These are phyloP conservation scores for Uronychia setigera DNA, from an alignment of 73 alveolate species.

Conservation along the genomic window DNA sequence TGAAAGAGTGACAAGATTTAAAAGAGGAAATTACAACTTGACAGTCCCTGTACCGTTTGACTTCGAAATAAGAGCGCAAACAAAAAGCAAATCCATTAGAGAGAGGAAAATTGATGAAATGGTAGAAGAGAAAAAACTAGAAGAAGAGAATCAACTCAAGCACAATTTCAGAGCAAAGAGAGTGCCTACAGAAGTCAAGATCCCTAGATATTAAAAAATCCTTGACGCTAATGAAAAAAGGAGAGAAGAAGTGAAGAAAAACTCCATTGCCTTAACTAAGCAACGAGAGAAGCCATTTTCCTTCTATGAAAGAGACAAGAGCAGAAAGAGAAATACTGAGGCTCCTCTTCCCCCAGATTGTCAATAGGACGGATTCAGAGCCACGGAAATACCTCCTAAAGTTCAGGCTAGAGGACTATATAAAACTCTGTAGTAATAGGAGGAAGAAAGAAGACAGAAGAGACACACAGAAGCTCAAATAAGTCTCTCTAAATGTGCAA, in stretches of 20 bases:
- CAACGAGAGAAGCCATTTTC: conserved; percentile 76
- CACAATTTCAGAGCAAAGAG: conserved; percentile 68
- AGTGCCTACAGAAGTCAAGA: conserved; percentile 72
- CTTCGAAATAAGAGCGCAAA: conserved; percentile 81
- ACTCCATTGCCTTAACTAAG: conserved; percentile 64
- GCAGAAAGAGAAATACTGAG: conserved; percentile 31
- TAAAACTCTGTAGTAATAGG: not conserved
- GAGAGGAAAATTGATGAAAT: conserved; percentile 77
- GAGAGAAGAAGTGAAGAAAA: conserved; percentile 71
- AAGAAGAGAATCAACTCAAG: conserved; percentile 56
- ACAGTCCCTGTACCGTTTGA: conserved; percentile 87
- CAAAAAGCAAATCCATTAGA: conserved; percentile 62
- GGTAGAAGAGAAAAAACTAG: conserved; percentile 66
- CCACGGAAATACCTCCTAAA: not conserved
- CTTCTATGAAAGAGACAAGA: conserved; percentile 71
- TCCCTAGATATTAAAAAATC: conserved; percentile 68
- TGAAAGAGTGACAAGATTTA: conserved; percentile 7
- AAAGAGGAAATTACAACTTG: conserved; percentile 62
- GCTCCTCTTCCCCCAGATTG: conserved; percentile 9
- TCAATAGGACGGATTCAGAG: not conserved
- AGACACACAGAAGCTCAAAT: conserved; percentile 14
- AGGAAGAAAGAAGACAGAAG: conserved; percentile 35
- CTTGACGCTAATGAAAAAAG: conserved; percentile 73
- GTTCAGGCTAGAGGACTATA: not conserved
- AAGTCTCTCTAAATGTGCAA: not conserved